Base-by-base conservation (phyloP, 306 rosid genomes). In the Medicago truncatula region DNA sequence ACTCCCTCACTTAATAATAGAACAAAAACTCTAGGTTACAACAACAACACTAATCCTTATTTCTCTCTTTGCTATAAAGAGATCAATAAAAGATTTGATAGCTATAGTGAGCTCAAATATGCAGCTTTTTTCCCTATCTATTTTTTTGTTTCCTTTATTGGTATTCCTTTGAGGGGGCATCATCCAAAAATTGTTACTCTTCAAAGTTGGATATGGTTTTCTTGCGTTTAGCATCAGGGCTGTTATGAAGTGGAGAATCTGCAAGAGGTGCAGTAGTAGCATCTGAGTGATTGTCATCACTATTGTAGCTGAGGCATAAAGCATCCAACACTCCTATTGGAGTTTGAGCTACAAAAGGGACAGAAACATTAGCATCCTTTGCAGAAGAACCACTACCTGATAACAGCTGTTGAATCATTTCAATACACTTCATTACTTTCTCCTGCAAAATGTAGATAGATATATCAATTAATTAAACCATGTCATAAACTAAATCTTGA, bases 241-340 rank as follows among this genome's bases (percentile, higher is more conserved):
- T 78, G 81, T 44, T 83, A 11, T 84, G 31, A 36, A 47, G 18
- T 47, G 67, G 82, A 62, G 94, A 81, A 75, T 91, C 83, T 58
- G 86, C 88, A 84, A 84, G 88, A 74, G 96, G 86, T 23, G 64
- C 81, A n/a, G 67, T 28, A n/a, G 78, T 87, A 77, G 70, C 87
- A 80, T 87, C 77, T 62, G 78, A 78, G 58, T 83, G 78, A 53
- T 81, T 97, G 5, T 38, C 69, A 83, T 90, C 87, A 78, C 88
- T 90, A 81, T 81, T 95, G 86, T 84, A 86, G 93, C 91, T 90
- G 71, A 89, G 83, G 86, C 93, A 88, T 36, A 87, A 54, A 10
- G 85, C 83, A 9, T 96, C 92, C 79, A 95, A 77, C 36, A 90
- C 97, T 69, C 92, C 97, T 16, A 86, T 88, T 67, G 97, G 98